These are phyloP conservation scores for Anacardium occidentale DNA, from an alignment of 345 rosid genomes.

Conservation along the genomic window DNA sequence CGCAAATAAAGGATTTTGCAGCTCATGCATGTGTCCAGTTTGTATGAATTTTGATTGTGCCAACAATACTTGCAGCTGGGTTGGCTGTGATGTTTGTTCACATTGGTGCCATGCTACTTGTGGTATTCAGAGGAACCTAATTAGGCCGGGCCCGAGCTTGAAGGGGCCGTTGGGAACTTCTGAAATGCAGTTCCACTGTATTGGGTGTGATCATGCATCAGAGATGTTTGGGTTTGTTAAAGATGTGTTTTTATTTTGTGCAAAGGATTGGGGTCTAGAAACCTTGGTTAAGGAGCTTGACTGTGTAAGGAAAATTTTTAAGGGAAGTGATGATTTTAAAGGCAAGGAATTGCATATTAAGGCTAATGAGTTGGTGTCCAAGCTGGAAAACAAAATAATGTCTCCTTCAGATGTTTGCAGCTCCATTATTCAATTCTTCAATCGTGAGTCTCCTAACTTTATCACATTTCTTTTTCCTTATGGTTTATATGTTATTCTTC, in stretches of 20 bases:
- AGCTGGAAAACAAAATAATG: conserved; percentile 52
- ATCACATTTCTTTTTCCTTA: not conserved
- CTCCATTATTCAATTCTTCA: conserved; percentile 69
- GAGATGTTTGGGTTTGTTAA: conserved; percentile 96
- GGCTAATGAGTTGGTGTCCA: conserved; percentile 63
- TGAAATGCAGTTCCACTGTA: conserved; percentile 85
- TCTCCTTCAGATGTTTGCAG: conserved; percentile 65
- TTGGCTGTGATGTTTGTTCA: conserved; percentile 95
- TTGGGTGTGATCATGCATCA: conserved; percentile 78
- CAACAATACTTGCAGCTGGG: conserved; percentile 97
- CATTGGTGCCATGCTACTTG: conserved; percentile 99
- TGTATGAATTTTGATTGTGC: conserved; percentile 91
- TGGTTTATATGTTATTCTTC: not conserved
- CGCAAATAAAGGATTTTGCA: conserved; percentile 81
- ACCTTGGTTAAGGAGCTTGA: conserved; percentile 71
- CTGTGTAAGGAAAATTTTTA: conserved; percentile 69
- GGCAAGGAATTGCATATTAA: conserved; percentile 69
- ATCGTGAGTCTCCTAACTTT: conserved; percentile 54
- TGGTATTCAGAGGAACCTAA: conserved; percentile 76
- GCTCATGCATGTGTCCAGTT: conserved; percentile 96
- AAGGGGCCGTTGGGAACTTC: conserved; percentile 69
- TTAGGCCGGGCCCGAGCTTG: conserved; percentile 80
- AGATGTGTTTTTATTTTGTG: conserved; percentile 78
- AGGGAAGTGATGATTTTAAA: conserved; percentile 70
- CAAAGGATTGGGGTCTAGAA: conserved; percentile 70